These are phyloP conservation scores for Fusarium kyushuense DNA, from an alignment of 2,329 filamentous ascomycete genomes.

Conservation along the genomic window DNA sequence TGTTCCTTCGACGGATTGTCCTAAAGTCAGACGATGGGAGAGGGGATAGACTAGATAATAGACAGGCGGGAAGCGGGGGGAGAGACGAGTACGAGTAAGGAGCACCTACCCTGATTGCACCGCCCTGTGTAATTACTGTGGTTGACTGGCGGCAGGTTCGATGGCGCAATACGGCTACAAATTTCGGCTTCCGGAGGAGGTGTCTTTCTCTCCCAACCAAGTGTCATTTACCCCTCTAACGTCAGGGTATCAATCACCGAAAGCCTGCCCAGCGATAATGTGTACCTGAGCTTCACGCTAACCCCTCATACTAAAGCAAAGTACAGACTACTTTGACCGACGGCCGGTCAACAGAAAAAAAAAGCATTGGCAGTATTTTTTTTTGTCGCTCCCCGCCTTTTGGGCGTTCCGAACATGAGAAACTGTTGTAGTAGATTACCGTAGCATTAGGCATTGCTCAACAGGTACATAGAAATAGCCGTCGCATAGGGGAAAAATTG, in stretches of 20 bases:
- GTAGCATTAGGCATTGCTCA: slow-evolving; percentile 23
- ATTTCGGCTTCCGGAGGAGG: slow-evolving; percentile 33
- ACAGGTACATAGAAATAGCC: slow-evolving; percentile 15
- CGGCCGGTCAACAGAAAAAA: slow-evolving; percentile 39
- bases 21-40: slow-evolving; percentile 17
- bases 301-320: slow-evolving; percentile 7
- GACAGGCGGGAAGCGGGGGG: slow-evolving; percentile 25
- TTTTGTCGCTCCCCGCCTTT: slow-evolving; percentile 26
- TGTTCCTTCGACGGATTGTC: slow-evolving; percentile 27
- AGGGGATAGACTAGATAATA: slow-evolving; percentile 6
- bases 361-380: slow-evolving; percentile 15
- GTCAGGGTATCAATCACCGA: slow-evolving; percentile 30
- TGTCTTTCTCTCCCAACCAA: slow-evolving; percentile 31
- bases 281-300: slow-evolving; percentile 30
- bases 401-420: not conserved
- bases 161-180: slow-evolving; percentile 46
- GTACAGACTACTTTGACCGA: slow-evolving; percentile 41
- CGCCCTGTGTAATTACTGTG: not conserved
- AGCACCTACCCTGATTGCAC: slow-evolving; percentile 2
- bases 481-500: not conserved
- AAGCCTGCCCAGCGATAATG: slow-evolving; percentile 36
- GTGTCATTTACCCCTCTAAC: slow-evolving; percentile 45
- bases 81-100: slow-evolving; percentile 38
- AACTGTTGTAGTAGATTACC: slow-evolving; percentile 14
- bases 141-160: slow-evolving; percentile 30